Percentiles rank a stretch among this genome's conserved stretches.
These are phyloP conservation scores for Saposhnikovia divaricata DNA, from an alignment of 129 eudicot species.

Conservation along the genomic window DNA sequence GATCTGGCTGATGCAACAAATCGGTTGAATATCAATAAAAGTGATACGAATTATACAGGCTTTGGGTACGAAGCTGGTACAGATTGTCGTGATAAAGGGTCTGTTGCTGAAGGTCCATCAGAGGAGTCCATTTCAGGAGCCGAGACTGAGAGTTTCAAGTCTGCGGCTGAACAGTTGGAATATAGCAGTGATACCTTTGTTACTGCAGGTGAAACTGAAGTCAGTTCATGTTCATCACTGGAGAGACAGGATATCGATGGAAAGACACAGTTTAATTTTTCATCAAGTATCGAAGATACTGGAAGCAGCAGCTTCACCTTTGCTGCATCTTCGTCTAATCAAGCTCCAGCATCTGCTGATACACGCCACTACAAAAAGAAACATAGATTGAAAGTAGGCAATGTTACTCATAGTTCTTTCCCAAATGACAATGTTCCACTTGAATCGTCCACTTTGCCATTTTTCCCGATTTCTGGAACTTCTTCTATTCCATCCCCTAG, in stretches of 20 bases:
- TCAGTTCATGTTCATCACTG: slow-evolving; percentile 31
- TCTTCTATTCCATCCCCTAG: slow-evolving; percentile 34
- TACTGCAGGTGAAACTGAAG: slow-evolving; percentile 49
- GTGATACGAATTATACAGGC: slow-evolving; percentile 22
- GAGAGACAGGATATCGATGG: slow-evolving; percentile 55
- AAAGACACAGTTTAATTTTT: slow-evolving; percentile 28
- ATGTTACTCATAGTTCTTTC: slow-evolving; percentile 33
- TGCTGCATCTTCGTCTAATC: slow-evolving; percentile 52
- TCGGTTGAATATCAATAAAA: slow-evolving; percentile 35
- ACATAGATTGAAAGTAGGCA: slow-evolving; percentile 35
- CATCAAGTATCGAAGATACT: slow-evolving; percentile 36
- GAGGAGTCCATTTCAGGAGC: slow-evolving; percentile 45
- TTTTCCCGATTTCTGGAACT: slow-evolving; percentile 34
- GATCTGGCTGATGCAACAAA: slow-evolving; percentile 48
- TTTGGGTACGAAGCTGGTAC: slow-evolving; percentile 31
- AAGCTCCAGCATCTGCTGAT: slow-evolving; percentile 35
- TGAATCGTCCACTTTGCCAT: slow-evolving; percentile 25
- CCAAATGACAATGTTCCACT: slow-evolving; percentile 28
- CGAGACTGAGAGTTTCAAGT: slow-evolving; percentile 74
- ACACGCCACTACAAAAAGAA: slow-evolving; percentile 57
- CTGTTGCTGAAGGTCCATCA: slow-evolving; percentile 18
- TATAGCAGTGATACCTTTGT: slow-evolving; percentile 42
- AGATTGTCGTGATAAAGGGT: slow-evolving; percentile 18
- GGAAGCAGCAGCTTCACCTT: slow-evolving; percentile 44
- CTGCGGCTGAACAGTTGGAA: slow-evolving; percentile 60